Evolutionary conservation across 768 basidiomycete genomes (phyloP).

Genomic region (Asterophora parasitica): DNA sequence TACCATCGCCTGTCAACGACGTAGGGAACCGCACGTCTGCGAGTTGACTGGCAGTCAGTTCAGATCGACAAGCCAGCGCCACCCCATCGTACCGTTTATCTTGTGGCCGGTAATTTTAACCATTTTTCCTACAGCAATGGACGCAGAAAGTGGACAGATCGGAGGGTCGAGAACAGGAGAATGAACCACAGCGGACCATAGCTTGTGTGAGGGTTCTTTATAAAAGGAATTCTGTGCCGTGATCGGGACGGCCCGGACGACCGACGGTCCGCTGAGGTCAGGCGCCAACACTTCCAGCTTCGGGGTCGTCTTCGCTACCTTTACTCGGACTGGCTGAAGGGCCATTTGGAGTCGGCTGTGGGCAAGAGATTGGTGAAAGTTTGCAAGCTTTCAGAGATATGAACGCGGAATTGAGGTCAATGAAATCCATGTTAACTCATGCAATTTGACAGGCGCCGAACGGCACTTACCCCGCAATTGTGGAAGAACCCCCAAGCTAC

Average conservation of each 20-base stretch:
- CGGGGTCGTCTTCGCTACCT: too few relatives aligned
- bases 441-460: too few relatives aligned
- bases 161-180: neutral
- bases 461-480: too few relatives aligned
- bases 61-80: neutral
- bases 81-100: conserved; percentile 44
- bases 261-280: conserved; percentile 2
- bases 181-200: neutral
- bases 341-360: too few relatives aligned
- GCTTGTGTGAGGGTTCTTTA: neutral
- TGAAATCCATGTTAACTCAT: too few relatives aligned
- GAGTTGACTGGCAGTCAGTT: neutral
- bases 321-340: too few relatives aligned
- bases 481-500: too few relatives aligned
- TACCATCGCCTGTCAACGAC: conserved; percentile 85
- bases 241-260: conserved; percentile 5
- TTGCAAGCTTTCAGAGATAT: too few relatives aligned
- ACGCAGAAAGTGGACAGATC: neutral
- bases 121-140: conserved; percentile 16
- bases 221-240: neutral
- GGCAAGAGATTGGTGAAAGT: too few relatives aligned
- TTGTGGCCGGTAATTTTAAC: conserved; percentile 51
- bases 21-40: conserved; percentile 91
- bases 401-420: too few relatives aligned
- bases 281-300: too few relatives aligned